Percentiles rank a stretch among this genome's conserved stretches.
These are phyloP conservation scores for Boletus fagicola DNA, from an alignment of 768 basidiomycete species.

Conservation along the genomic window DNA sequence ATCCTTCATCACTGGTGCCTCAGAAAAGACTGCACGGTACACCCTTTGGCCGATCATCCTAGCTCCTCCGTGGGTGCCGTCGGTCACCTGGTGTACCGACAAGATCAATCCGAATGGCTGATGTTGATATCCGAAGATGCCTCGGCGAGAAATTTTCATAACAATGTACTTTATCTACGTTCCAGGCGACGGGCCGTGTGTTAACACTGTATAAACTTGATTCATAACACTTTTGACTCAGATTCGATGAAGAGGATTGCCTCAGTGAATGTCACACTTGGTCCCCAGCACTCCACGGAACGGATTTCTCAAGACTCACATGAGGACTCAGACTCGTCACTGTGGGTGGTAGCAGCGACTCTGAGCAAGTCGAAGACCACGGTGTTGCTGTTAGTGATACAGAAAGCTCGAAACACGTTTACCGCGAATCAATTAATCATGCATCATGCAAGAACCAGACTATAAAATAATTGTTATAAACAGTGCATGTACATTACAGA, in stretches of 20 bases:
- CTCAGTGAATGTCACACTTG: no score
- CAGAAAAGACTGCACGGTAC: slow-evolving; percentile 48
- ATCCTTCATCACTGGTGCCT: slow-evolving; percentile 56
- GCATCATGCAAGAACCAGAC: background rate
- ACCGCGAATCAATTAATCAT: background rate
- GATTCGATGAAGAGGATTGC: background rate
- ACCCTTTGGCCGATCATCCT: slow-evolving; percentile 62
- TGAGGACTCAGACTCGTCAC: no score
- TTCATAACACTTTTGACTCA: background rate
- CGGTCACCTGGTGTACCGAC: slow-evolving; percentile 69
- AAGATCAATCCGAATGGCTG: slow-evolving; percentile 2
- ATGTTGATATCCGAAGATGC: background rate
- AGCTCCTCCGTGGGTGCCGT: slow-evolving; percentile 40
- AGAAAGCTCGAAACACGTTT: background rate
- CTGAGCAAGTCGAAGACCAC: background rate
- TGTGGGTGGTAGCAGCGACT: background rate
- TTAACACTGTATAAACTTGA: background rate
- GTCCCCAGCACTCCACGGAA: no score
- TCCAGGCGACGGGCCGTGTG: background rate
- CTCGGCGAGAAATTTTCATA: background rate
- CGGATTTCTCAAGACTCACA: no score
- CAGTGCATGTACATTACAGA: background rate
- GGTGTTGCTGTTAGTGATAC: background rate
- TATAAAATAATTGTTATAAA: background rate
- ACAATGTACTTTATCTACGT: background rate